phyloP scores from a whole-genome alignment of 78 protist species.

The Trichosphaerium sp. region DNA sequence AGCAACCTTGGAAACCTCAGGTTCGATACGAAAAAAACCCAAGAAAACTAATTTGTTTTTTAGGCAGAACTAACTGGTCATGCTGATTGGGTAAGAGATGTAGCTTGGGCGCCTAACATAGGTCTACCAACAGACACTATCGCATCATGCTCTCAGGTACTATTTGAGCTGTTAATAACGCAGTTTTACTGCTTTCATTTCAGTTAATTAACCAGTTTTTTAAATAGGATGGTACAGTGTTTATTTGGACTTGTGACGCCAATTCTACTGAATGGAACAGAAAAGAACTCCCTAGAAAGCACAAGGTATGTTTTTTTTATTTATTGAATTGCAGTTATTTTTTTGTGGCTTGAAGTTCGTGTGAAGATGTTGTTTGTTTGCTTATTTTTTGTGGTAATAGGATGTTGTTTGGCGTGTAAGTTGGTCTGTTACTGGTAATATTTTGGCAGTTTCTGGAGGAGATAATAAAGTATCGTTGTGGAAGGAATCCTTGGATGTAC shows the following conservation, averaged over 20 bases:
- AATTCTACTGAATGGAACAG: constrained; percentile 15
- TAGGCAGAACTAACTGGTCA: constrained; percentile 56
- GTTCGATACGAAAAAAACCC: background rate
- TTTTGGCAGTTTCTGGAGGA: constrained; percentile 76
- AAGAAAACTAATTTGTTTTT: constrained; percentile 22
- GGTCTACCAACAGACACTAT: constrained; percentile 41
- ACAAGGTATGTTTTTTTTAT: background rate
- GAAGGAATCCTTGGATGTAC: constrained; percentile 10
- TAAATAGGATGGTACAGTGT: constrained; percentile 65
- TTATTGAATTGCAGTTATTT: background rate
- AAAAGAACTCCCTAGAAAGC: constrained; percentile 8
- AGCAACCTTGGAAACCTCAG: background rate
- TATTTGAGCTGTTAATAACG: no score
- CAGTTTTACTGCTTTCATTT: no score
- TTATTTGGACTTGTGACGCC: constrained; percentile 61
- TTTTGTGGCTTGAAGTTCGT: background rate
- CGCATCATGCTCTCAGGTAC: constrained; percentile 71
- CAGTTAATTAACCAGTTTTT: background rate
- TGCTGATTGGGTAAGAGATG: constrained; percentile 95
- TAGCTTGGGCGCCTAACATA: constrained; percentile 88
- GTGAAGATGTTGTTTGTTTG: background rate
- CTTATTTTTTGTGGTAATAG: constrained; percentile 1
- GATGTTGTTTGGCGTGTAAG: constrained; percentile 76
- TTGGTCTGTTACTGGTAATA: constrained; percentile 74
- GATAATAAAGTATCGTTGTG: constrained; percentile 58